Evolutionary conservation across 139 green algal species (phyloP).

Genomic region (Tetradesmus obliquus): DNA sequence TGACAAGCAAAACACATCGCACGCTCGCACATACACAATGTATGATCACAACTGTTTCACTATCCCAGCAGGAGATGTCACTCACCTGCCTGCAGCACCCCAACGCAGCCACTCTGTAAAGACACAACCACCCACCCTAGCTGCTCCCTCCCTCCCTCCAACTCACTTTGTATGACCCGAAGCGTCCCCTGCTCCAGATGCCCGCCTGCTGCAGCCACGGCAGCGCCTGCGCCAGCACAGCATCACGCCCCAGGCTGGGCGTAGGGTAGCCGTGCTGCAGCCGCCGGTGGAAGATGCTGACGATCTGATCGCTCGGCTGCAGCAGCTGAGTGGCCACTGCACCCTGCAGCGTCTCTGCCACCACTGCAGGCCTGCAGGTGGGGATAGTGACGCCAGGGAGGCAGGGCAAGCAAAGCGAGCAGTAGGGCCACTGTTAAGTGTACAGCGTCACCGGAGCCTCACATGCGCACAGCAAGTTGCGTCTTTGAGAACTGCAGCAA

Average conservation of each 20-base stretch:
- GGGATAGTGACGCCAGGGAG: not conserved
- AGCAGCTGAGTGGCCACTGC: slow-evolving; percentile 85
- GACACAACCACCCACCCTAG: no score
- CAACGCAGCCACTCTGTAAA: not conserved
- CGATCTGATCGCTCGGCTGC: slow-evolving; percentile 71
- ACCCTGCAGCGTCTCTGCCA: slow-evolving; percentile 82
- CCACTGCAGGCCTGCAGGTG: slow-evolving; percentile 70
- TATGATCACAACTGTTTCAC: no score
- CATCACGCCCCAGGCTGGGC: slow-evolving; percentile 81
- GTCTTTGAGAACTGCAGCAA: no score
- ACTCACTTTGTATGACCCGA: slow-evolving; percentile 88
- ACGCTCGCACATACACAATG: no score
- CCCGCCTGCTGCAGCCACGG: slow-evolving; percentile 79
- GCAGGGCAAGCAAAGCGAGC: not conserved
- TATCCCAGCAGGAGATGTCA: not conserved
- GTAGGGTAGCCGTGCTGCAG: slow-evolving; percentile 83
- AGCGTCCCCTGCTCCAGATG: slow-evolving; percentile 91
- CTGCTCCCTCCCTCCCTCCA: no score
- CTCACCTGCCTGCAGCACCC: not conserved
- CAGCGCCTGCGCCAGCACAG: slow-evolving; percentile 85
- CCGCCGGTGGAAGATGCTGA: slow-evolving; percentile 88
- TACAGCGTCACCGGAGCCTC: not conserved
- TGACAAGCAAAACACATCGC: not conserved
- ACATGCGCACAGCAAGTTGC: no score
- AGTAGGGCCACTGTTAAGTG: not conserved